Evolutionary conservation across 1,284 basidiomycete species (phyloP), one percentile per base, ranked within the genome.

Genomic region (Porogramme epimiltina): DNA sequence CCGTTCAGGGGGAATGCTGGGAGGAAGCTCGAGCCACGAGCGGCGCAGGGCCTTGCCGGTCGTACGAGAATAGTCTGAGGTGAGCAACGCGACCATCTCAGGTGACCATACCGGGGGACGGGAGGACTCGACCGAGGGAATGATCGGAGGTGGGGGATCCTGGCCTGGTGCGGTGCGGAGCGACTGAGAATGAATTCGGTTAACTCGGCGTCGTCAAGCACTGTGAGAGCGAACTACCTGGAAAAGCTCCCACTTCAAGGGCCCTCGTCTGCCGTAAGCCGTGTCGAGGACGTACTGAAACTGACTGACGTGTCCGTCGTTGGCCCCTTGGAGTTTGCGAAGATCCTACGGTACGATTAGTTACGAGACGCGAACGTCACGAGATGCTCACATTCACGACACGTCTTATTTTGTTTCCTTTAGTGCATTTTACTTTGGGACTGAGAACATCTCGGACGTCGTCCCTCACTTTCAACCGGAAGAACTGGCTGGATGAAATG

Each of bases 241-340:
- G 65, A 89, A 70, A 25, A 89, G 69, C 59, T 90, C 85, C 72
- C 81, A 78, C 59, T 75, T 79, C 19, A 91, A 67, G 62, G 80
- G 86, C 13, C 91, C 91, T 54, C 78, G 80, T 51, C 87, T 75
- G 18, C 88, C 91, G 67, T 91, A 92, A n/a, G 90, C 90, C n/a
- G 83, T 63, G 58, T 85, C 79, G 19, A 92, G 72, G n/a, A 90
- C 66, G 51, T 80, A 74, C 9, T 71, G 70, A 56, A 90, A 84
- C n/a, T 83, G 79, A 48, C 73, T 66, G 37, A 64, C 55, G 45
- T 79, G 68, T 8, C 85, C 82, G 9, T 65, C 61, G 60, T 84
- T 88, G 9, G 88, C 89, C 34, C 68, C 72, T 62, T 77, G 69
- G 4, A 93, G 67, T 45, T 72, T 80, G 40, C 70, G 70, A 48